Percentiles rank a stretch among this genome's conserved stretches.
phyloP scores from a whole-genome alignment of 2,329 filamentous ascomycete species.

The Fusarium udum region DNA sequence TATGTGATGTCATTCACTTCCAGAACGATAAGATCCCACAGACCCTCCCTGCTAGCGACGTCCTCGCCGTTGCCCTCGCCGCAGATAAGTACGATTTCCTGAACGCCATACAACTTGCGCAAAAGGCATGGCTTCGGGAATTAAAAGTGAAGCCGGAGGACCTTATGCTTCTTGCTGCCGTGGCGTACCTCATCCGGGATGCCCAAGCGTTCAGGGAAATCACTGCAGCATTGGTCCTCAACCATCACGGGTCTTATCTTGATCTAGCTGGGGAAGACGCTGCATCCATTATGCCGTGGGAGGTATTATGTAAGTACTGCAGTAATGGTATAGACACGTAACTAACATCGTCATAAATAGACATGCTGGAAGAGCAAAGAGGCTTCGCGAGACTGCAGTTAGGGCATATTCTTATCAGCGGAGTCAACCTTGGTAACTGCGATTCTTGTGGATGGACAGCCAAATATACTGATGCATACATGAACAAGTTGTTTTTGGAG shows the following conservation, averaged over 20 bases:
- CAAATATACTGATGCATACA: background rate
- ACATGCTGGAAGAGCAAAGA: background rate
- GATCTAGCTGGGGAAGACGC: accelerated
- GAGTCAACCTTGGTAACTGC: background rate
- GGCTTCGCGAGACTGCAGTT: background rate
- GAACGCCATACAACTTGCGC: accelerated
- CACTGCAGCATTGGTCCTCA: background rate
- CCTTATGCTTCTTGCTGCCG: accelerated
- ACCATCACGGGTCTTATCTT: accelerated
- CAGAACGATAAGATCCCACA: background rate
- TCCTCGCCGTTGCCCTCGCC: accelerated
- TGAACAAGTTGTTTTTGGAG: background rate
- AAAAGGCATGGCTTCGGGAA: accelerated
- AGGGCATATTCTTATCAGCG: background rate
- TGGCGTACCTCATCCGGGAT: accelerated
- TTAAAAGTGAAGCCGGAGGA: accelerated
- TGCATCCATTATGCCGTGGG: background rate
- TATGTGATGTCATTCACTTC: background rate
- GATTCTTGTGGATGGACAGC: accelerated
- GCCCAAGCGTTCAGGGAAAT: accelerated
- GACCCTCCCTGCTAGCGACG: background rate
- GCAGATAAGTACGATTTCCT: background rate
- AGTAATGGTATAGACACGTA: accelerated
- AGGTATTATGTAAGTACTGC: background rate
- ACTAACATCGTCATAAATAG: background rate